Evolutionary conservation across 495 filamentous ascomycete species (phyloP).

Genomic region (Trichocladium antarcticum): DNA sequence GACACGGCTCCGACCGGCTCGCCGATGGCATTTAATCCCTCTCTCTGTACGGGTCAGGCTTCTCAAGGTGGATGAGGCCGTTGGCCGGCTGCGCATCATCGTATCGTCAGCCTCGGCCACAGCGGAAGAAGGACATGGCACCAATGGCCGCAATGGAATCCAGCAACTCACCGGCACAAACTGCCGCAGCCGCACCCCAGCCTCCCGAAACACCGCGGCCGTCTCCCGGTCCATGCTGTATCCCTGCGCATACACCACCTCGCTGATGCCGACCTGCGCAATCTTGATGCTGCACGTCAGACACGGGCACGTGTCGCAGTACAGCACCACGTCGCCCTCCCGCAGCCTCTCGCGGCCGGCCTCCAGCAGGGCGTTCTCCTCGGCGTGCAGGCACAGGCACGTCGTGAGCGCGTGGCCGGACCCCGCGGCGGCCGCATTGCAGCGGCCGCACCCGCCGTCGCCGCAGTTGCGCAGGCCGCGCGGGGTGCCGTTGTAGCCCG

Average conservation of each 20-base stretch:
- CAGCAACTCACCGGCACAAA: slow-evolving; percentile 61
- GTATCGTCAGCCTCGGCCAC: not conserved
- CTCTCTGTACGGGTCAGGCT: slow-evolving; percentile 22
- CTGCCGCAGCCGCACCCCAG: slow-evolving; percentile 67
- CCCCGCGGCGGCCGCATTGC: slow-evolving; percentile 57
- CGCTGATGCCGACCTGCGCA: slow-evolving; percentile 82
- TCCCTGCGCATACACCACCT: slow-evolving; percentile 86
- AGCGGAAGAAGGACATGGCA: too few species aligned
- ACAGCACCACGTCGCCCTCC: slow-evolving; percentile 65
- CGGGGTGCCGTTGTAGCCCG: slow-evolving; percentile 96
- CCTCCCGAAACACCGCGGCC: slow-evolving; percentile 63
- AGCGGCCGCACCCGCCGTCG: slow-evolving; percentile 83
- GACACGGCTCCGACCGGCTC: too few species aligned
- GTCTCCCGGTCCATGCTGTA: slow-evolving; percentile 90
- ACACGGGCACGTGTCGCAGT: slow-evolving; percentile 96
- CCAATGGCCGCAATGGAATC: too few species aligned
- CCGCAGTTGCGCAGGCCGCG: slow-evolving; percentile 78
- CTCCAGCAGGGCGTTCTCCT: slow-evolving; percentile 93
- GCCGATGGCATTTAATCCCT: not conserved
- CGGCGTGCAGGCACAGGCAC: slow-evolving; percentile 89
- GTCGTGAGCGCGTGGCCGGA: slow-evolving; percentile 67
- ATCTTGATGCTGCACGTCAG: slow-evolving; percentile 99
- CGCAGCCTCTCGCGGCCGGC: slow-evolving; percentile 84
- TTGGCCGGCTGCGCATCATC: slow-evolving; percentile 39
- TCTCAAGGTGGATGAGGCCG: slow-evolving; percentile 44